phyloP scores from a whole-genome alignment of 2,329 filamentous ascomycete species.

The Aspergillus tamarii region DNA sequence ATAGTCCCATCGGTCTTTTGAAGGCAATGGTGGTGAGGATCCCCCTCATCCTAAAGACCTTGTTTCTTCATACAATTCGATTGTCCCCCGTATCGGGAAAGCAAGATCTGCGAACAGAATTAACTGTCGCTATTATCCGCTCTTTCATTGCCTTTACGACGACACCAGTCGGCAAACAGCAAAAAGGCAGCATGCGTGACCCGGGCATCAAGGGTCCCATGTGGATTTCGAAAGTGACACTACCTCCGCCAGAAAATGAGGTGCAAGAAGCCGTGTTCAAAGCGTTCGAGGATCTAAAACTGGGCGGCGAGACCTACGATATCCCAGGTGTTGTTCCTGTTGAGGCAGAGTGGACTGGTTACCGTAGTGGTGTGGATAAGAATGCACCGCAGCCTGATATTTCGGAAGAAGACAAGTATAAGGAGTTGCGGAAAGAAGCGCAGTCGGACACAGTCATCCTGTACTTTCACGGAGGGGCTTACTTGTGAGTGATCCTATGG shows the following conservation, averaged over 20 bases:
- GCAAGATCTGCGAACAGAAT: constrained; percentile 75
- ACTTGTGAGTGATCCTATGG: constrained; percentile 40
- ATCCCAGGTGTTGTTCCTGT: constrained; percentile 40
- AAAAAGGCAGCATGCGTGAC: constrained; percentile 65
- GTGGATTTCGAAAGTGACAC: constrained; percentile 75
- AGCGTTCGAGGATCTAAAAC: constrained; percentile 44
- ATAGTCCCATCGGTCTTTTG: constrained; percentile 32
- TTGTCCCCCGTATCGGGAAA: constrained; percentile 73
- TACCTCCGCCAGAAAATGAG: constrained; percentile 60
- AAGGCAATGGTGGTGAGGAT: constrained; percentile 43
- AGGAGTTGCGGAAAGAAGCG: constrained; percentile 42
- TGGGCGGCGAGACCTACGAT: constrained; percentile 42
- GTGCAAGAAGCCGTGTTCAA: constrained; percentile 41
- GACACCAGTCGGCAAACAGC: constrained; percentile 62
- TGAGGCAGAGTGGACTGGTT: constrained; percentile 52
- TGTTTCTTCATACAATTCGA: constrained; percentile 55
- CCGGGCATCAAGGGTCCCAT: constrained; percentile 74
- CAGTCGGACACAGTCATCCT: constrained; percentile 47
- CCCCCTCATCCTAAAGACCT: constrained; percentile 48
- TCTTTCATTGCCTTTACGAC: constrained; percentile 57
- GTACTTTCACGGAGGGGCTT: constrained; percentile 53
- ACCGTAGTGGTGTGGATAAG: constrained; percentile 43
- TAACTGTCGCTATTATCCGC: constrained; percentile 74
- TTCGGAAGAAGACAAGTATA: constrained; percentile 48
- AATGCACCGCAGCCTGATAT: constrained; percentile 43